Base-by-base conservation (phyloP, 169 alveolate genomes). In the Cryptosporidium bovis region DNA sequence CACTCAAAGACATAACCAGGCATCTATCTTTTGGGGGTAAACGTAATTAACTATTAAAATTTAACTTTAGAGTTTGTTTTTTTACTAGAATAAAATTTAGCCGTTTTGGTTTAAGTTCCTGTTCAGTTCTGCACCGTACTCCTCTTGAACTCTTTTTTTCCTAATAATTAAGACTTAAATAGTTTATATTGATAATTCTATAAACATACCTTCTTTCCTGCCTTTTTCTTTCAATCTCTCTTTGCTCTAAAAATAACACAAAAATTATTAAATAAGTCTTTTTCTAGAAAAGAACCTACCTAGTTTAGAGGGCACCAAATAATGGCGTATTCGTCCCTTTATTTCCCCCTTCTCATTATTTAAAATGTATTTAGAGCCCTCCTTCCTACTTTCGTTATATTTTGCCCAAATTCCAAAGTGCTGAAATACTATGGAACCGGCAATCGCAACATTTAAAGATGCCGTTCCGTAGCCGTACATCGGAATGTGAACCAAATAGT, bases 361-460 rank as follows among this genome's bases (percentile, higher is more conserved):
- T 12, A 15, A 8, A 8, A 46, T 0, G 33, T 66, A 66, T 34
- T 36, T 29, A 6, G 51, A 62, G 15, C 31, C 36, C 31, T 62
- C 46, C 20, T 18, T 33, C 0, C 34, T 2, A n/a, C 82, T 91
- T 62, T 82, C 82, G 36, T 82, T 85, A 51, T 84, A 92, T 55
- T 94, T 94, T 13, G 96, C 95, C 96, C 96, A 95, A 20, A 91
- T 84, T 50, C 95, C 97, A 92, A 94, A 96, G 68, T 94, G 96
- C 77, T 94, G 95, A 82, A 96, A 94, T 67, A 95, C 91, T 62
- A 96, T 96, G 15, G 96, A 93, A 16, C 96, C 96, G 2, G 98
- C 97, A 33, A 94, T 92, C 1, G 96, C 94, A 4, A 96, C 98
- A 90, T 96, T 96, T 51, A 96, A 90, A 69, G 96, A 91, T 18